Evolutionary conservation across 257 asterid genomes (phyloP), one percentile per base, ranked within the genome.

Genomic region (Apocynum venetum): DNA sequence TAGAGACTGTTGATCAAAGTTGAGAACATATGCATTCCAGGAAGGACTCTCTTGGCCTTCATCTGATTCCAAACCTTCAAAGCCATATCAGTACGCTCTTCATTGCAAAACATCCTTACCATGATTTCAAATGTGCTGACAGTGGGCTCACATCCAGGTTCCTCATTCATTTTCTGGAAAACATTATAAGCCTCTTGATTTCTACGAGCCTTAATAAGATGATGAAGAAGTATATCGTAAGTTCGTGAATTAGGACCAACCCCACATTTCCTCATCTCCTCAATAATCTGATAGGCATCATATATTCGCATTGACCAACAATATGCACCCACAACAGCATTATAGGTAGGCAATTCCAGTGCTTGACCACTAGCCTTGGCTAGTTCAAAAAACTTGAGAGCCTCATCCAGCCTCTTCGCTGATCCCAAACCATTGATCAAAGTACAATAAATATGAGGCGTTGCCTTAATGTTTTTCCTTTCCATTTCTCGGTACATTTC

Each of bases 401-500:
- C 93, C 73, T 91, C 94, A 4, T 47, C 52, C 74, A 94, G 73
- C 80, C 89, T 85, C 80, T 80, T 94, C 79, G 78, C 96, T 20
- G 93, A 85, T 2, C 98, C 98, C 78, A 94, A 85, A 73, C 90
- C 89, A 65, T 85, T 91, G 89, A 94, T 94, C 91, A 94, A 86
- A 57, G 93, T 87, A 49, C 97, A 94, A 69, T 91, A 94, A 12
- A 92, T 85, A 77, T 92, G 98, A 84, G 97, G 95, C 0, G 97
- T 87, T 55, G 87, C 87, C 79, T 85, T 82, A 10, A 91, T 79
- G 56, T 84, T 84, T 80, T 89, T 85, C 77, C 79, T 57, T 63
- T 84, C 90, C 96, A 92, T 89, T 82, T 92, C 91, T 0, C 41
- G 46, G 78, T 83, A 94, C 77, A 88, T 47, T 19, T 73, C 85